Percentiles rank a stretch among this genome's conserved stretches.
These are phyloP conservation scores for Fusarium sulawesiense DNA, from an alignment of 2,329 filamentous ascomycete species.

Conservation along the genomic window DNA sequence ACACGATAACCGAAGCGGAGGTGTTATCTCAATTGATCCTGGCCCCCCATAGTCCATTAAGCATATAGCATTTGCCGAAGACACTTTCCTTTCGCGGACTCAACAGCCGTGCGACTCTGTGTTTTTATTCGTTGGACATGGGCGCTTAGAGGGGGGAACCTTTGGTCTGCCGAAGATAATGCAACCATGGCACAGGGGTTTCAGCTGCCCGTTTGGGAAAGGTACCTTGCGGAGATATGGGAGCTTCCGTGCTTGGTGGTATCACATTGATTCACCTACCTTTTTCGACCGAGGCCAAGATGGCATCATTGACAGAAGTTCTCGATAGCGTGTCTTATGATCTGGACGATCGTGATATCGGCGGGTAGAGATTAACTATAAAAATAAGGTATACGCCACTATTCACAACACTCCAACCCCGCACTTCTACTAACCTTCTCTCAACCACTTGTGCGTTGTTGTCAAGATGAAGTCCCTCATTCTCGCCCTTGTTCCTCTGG, in stretches of 20 bases:
- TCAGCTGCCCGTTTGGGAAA: constrained; percentile 30
- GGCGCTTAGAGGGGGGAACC: constrained; percentile 23
- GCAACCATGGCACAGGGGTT: constrained; percentile 14
- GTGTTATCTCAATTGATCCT: not conserved
- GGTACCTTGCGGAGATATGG: constrained; percentile 24
- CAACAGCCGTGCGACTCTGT: not conserved
- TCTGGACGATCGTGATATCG: constrained; percentile 4
- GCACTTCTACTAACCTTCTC: constrained; percentile 12
- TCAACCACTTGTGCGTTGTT: not conserved
- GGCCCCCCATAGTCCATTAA: constrained; percentile 9
- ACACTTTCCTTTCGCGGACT: constrained; percentile 22
- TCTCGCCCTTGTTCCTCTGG: constrained; percentile 24
- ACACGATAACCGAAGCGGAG: constrained; percentile 3
- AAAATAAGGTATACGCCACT: not conserved
- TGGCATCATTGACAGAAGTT: constrained; percentile 34
- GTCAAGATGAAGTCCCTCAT: constrained; percentile 25
- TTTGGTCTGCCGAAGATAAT: constrained; percentile 31
- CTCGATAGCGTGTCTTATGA: constrained; percentile 2
- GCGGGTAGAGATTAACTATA: constrained; percentile 6
- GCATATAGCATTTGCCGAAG: constrained; percentile 21
- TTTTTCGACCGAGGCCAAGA: constrained; percentile 21
- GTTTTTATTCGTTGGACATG: not conserved
- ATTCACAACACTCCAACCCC: not conserved
- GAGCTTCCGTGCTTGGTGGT: constrained; percentile 36
- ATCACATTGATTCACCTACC: constrained; percentile 35